Evolutionary conservation across 345 rosid species (phyloP).

Genomic region (Xanthoceras sorbifolium): DNA sequence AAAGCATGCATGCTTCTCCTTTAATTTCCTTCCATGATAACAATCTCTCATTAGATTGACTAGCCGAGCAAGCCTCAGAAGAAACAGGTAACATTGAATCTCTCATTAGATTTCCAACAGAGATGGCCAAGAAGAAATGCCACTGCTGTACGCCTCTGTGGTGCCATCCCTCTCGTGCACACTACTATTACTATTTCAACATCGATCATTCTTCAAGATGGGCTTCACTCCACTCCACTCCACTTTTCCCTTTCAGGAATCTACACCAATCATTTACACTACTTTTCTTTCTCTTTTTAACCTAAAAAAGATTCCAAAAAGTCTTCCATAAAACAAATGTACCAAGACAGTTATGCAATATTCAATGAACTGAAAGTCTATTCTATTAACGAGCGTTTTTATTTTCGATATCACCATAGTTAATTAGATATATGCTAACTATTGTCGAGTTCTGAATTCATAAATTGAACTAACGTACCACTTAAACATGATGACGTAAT

Average conservation of each 20-base stretch:
- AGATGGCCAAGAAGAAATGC: conserved; percentile 12
- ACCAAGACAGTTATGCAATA: too few species aligned
- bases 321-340: too few species aligned
- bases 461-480: too few species aligned
- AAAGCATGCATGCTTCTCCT: too few species aligned
- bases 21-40: too few species aligned
- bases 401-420: neutral
- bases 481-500: too few species aligned
- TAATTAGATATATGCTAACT: too few species aligned
- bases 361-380: too few species aligned
- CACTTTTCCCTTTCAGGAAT: neutral
- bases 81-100: conserved; percentile 25
- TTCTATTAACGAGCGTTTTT: too few species aligned
- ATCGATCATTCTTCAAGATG: neutral
- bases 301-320: neutral
- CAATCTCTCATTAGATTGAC: too few species aligned
- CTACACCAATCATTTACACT: neutral
- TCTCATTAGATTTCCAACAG: conserved; percentile 20
- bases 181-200: conserved; percentile 9
- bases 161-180: conserved; percentile 10
- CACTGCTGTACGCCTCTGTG: conserved; percentile 25
- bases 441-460: too few species aligned
- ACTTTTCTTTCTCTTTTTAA: neutral
- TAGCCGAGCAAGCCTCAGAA: conserved; percentile 12
- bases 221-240: neutral